Percentiles rank a stretch among this genome's conserved stretches.
These are phyloP conservation scores for Trichothecium sympodiale DNA, from an alignment of 2,329 filamentous ascomycete species.

Conservation along the genomic window DNA sequence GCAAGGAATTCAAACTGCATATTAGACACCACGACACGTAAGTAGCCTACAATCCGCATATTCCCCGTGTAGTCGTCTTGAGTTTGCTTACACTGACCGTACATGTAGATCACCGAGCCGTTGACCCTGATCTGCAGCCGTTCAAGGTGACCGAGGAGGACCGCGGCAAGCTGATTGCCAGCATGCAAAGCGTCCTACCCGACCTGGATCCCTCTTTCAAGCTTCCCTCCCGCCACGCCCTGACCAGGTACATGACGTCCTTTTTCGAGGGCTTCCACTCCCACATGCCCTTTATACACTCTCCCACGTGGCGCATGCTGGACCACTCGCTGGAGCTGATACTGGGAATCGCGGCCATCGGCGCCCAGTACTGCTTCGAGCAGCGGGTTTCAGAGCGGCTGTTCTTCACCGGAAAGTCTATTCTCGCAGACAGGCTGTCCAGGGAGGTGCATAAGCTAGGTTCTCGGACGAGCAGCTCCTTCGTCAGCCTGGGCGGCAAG, in stretches of 20 bases:
- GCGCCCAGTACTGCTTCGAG: slow-evolving; percentile 27
- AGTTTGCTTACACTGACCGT: neutral
- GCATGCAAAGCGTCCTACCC: slow-evolving; percentile 15
- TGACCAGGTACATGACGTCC: slow-evolving; percentile 22
- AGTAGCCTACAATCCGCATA: too few relatives aligned
- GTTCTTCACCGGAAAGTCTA: slow-evolving; percentile 19
- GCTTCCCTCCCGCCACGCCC: slow-evolving; percentile 23
- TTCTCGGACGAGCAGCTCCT: slow-evolving; percentile 12
- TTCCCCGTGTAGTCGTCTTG: too few relatives aligned
- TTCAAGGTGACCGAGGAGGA: slow-evolving; percentile 23
- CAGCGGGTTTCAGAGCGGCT: slow-evolving; percentile 20
- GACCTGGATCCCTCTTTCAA: slow-evolving; percentile 17
- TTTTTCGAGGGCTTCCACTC: slow-evolving; percentile 26
- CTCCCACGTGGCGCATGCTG: slow-evolving; percentile 19
- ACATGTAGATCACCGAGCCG: slow-evolving; percentile 7
- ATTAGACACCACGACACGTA: neutral
- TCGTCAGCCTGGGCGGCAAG: slow-evolving; percentile 12
- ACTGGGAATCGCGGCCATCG: slow-evolving; percentile 19
- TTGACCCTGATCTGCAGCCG: slow-evolving; percentile 9
- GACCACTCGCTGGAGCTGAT: slow-evolving; percentile 21
- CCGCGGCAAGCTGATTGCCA: slow-evolving; percentile 12
- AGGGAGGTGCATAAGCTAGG: slow-evolving; percentile 13
- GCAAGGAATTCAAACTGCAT: slow-evolving; percentile 12
- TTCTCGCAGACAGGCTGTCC: slow-evolving; percentile 18
- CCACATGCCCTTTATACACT: slow-evolving; percentile 26